These are phyloP conservation scores for Bidens hawaiensis DNA, from an alignment of 140 eudicot species.

Conservation along the genomic window DNA sequence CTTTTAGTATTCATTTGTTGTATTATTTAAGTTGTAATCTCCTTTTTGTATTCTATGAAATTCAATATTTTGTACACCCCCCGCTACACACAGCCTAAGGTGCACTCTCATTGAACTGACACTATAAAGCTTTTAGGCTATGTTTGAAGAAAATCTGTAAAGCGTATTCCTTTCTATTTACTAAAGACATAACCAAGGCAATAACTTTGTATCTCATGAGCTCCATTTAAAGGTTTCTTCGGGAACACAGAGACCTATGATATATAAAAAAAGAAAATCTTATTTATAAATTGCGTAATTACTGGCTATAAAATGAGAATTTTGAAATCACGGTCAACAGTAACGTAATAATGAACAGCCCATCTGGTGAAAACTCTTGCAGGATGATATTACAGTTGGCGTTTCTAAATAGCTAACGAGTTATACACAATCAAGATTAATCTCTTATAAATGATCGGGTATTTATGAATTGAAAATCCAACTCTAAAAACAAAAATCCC, in stretches of 20 bases:
- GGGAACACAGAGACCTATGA: too few species aligned
- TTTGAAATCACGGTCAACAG: slow-evolving; percentile 96
- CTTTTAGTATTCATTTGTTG: too few species aligned
- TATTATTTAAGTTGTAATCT: too few species aligned
- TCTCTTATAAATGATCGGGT: too few species aligned
- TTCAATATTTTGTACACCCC: too few species aligned
- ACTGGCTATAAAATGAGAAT: slow-evolving; percentile 27
- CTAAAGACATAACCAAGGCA: slow-evolving; percentile 52
- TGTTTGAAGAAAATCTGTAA: background rate
- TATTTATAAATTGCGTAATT: background rate
- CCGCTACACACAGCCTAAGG: slow-evolving; percentile 53
- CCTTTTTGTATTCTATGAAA: too few species aligned
- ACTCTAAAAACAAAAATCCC: too few species aligned
- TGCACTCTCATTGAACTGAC: background rate
- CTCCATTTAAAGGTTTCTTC: too few species aligned
- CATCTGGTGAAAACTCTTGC: too few species aligned
- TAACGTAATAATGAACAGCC: slow-evolving; percentile 59
- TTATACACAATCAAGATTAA: slow-evolving; percentile 10
- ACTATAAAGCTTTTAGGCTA: background rate
- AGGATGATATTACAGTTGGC: slow-evolving; percentile 34
- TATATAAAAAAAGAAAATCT: background rate
- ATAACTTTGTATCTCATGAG: too few species aligned
- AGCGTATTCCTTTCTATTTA: background rate
- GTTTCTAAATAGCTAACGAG: background rate
- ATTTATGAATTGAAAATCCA: too few species aligned